Evolutionary conservation across 1,284 basidiomycete genomes (phyloP).

Genomic region (Pseudozyma thailandica): DNA sequence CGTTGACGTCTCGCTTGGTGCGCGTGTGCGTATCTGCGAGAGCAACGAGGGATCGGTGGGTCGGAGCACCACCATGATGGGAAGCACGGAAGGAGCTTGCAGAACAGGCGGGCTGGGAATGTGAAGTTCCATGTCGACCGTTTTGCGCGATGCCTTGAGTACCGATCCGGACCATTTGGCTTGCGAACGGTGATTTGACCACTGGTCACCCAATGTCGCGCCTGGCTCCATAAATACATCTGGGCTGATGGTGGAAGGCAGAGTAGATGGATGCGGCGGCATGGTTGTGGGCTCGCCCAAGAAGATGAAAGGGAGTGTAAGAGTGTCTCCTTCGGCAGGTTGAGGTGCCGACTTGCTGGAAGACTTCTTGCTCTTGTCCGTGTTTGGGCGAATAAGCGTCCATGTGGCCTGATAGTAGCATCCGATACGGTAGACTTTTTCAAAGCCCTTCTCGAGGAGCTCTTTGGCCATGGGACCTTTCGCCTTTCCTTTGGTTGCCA

Average conservation of each 20-base stretch:
- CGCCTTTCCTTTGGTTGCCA: constrained; percentile 46
- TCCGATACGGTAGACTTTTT: constrained; percentile 58
- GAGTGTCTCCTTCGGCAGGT: constrained; percentile 38
- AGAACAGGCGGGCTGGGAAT: constrained; percentile 43
- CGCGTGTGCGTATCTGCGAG: constrained; percentile 28
- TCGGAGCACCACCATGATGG: constrained; percentile 58
- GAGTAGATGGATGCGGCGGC: constrained; percentile 49
- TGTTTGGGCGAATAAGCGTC: constrained; percentile 39
- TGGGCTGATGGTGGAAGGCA: constrained; percentile 49
- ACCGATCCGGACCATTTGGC: constrained; percentile 59
- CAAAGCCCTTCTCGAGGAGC: constrained; percentile 54
- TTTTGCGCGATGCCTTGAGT: constrained; percentile 44
- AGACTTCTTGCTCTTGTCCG: constrained; percentile 29
- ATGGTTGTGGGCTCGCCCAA: constrained; percentile 54
- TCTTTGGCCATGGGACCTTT: constrained; percentile 45
- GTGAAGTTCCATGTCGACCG: constrained; percentile 58
- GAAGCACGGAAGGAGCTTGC: constrained; percentile 57
- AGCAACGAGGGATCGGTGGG: constrained; percentile 57
- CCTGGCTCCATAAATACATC: constrained; percentile 37
- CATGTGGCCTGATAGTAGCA: constrained; percentile 62
- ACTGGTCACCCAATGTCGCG: constrained; percentile 44
- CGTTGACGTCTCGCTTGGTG: constrained; percentile 39
- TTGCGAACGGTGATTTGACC: constrained; percentile 48
- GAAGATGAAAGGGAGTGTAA: constrained; percentile 62
- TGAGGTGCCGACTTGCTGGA: constrained; percentile 37